Conservation (phyloP, 2,329 filamentous ascomycete species). For the Aspergillus novoparasiticus region DNA sequence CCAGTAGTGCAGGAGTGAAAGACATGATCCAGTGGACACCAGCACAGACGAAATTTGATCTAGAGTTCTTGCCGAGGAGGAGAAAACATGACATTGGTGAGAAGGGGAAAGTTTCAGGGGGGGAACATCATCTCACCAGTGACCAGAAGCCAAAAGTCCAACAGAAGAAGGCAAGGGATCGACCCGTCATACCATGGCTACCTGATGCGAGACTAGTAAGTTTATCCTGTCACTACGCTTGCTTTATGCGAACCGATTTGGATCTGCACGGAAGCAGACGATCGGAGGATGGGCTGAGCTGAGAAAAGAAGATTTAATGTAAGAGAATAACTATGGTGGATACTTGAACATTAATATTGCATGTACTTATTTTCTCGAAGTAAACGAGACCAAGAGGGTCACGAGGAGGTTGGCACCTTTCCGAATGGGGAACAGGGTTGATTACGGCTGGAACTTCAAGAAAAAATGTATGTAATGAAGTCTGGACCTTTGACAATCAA, state of each 20-base stretch:
- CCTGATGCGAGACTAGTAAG: neutral
- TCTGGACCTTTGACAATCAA: neutral
- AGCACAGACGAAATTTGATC: neutral
- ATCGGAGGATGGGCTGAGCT: constrained; percentile 3
- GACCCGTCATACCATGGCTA: neutral
- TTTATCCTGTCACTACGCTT: neutral
- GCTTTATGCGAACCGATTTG: neutral
- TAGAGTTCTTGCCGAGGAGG: neutral
- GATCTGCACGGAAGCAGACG: neutral
- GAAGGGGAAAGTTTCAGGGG: neutral
- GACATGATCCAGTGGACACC: neutral
- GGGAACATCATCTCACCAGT: too few relatives aligned
- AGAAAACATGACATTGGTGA: neutral
- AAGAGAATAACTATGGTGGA: neutral
- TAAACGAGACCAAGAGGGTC: neutral
- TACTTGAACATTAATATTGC: neutral
- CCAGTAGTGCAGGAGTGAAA: neutral
- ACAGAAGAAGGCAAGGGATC: neutral
- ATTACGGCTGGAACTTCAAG: neutral
- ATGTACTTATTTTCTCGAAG: neutral
- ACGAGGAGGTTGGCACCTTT: neutral
- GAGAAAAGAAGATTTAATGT: neutral
- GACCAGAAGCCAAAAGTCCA: too few relatives aligned
- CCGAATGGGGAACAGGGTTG: neutral
- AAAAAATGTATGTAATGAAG: neutral